A percentile compares a stretch with the other conserved stretches of the same genome.
These are phyloP conservation scores for Afroboletus lepidellus DNA, from an alignment of 1,284 basidiomycete genomes.

Conservation along the genomic window DNA sequence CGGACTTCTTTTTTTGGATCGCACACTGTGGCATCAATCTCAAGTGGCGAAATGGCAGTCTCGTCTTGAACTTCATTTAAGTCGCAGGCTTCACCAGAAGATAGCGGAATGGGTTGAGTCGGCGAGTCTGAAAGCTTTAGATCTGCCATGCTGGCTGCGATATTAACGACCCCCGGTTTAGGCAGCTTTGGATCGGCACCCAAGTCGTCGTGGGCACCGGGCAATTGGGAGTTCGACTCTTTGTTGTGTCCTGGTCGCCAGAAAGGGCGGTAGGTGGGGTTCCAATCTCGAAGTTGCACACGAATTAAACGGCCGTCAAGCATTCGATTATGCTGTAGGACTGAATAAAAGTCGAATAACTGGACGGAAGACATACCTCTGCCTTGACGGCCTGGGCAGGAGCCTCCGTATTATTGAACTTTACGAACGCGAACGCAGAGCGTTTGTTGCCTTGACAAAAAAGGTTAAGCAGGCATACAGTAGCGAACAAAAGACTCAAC, in stretches of 20 bases:
- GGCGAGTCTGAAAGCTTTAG: constrained; percentile 7
- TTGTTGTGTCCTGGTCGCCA: constrained; percentile 42
- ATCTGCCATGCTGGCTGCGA: constrained; percentile 11
- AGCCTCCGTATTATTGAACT: constrained; percentile 58
- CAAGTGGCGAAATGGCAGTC: background rate
- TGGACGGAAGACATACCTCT: constrained; percentile 45
- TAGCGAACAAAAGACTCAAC: constrained; percentile 39
- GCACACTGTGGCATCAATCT: constrained; percentile 1
- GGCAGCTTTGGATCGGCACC: constrained; percentile 14
- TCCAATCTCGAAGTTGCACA: constrained; percentile 63
- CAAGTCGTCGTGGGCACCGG: constrained; percentile 8
- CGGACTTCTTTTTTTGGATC: constrained; percentile 6
- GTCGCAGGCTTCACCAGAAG: constrained; percentile 10
- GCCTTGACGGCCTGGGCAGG: constrained; percentile 58
- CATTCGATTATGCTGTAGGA: constrained; percentile 61
- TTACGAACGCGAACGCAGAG: constrained; percentile 73
- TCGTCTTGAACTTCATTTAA: constrained; percentile 23
- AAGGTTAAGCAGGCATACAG: constrained; percentile 3
- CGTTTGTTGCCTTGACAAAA: constrained; percentile 53
- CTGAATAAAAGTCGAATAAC: constrained; percentile 2
- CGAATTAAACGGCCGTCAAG: constrained; percentile 68
- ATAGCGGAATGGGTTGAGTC: background rate
- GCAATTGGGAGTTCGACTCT: constrained; percentile 30
- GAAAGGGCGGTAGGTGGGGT: constrained; percentile 43
- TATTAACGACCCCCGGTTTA: constrained; percentile 4